phyloP scores from a whole-genome alignment of 208 protist genomes.

The Tritrichomonas foetus region DNA sequence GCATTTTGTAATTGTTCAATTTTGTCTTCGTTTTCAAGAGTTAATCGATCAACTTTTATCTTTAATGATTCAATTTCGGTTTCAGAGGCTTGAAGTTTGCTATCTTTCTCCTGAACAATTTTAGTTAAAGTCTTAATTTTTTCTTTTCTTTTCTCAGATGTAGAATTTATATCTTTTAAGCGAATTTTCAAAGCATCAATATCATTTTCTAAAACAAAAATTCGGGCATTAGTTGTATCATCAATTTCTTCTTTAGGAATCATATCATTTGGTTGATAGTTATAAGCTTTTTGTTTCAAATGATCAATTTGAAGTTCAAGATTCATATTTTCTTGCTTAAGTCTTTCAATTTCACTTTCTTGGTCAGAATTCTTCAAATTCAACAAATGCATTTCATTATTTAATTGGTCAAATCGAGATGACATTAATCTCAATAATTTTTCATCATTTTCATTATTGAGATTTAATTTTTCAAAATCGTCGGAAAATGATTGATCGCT shows the following conservation, averaged over 20 bases:
- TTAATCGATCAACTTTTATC: not conserved
- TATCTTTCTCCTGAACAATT: not conserved
- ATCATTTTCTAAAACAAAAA: not conserved
- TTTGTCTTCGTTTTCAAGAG: not conserved
- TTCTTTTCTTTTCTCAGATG: not conserved
- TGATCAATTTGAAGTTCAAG: not conserved
- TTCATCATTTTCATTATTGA: too few relatives aligned
- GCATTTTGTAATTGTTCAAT: not conserved
- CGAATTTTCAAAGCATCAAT: not conserved
- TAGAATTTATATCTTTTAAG: not conserved
- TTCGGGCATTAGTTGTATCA: not conserved
- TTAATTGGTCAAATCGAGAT: too few relatives aligned
- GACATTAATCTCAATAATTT: too few relatives aligned
- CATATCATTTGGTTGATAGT: not conserved
- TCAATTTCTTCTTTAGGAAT: not conserved
- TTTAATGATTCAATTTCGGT: not conserved
- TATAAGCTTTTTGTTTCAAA: not conserved
- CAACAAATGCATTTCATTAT: too few relatives aligned
- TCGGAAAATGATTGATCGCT: too few relatives aligned
- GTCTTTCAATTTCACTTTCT: not conserved
- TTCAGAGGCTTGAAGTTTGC: not conserved
- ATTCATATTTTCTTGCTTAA: not conserved
- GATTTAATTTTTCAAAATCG: too few relatives aligned
- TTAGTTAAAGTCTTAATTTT: not conserved
- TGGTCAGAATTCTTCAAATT: too few relatives aligned